A percentile compares a stretch with the other conserved stretches of the same genome.
These are phyloP conservation scores for Vitellaria paradoxa DNA, from an alignment of 179 eudicot genomes.

Conservation along the genomic window DNA sequence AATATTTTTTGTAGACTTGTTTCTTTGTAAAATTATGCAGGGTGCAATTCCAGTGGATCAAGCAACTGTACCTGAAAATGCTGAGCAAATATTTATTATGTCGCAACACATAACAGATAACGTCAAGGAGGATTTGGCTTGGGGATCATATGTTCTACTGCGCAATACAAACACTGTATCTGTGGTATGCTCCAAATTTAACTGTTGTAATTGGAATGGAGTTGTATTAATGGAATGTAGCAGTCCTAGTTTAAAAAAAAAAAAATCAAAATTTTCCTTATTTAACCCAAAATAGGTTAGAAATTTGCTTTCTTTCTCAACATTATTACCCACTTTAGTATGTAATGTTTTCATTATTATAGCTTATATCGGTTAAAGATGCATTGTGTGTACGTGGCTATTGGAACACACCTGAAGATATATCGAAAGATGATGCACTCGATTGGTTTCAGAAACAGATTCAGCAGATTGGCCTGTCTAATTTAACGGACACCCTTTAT, in stretches of 20 bases:
- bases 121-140: conserved; percentile 83
- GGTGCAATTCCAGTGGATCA: conserved; percentile 58
- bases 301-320: neutral
- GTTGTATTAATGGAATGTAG: neutral
- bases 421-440: conserved; percentile 40
- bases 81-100: conserved; percentile 71
- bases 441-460: conserved; percentile 66
- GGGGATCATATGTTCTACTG: conserved; percentile 76
- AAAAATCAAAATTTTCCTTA: neutral
- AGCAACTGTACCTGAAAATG: conserved; percentile 51
- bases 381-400: conserved; percentile 87
- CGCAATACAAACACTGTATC: conserved; percentile 88
- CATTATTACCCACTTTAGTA: neutral
- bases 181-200: conserved; percentile 40
- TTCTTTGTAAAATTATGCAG: conserved; percentile 33
- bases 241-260: neutral
- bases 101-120: conserved; percentile 54
- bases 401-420: conserved; percentile 65
- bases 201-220: neutral
- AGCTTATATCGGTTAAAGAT: conserved; percentile 71
- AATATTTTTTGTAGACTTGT: conserved; percentile 3
- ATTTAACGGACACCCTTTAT: conserved; percentile 64
- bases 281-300: neutral
- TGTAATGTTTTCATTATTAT: conserved; percentile 17
- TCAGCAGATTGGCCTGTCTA: conserved; percentile 48